Evolutionary conservation across 768 basidiomycete species (phyloP), one percentile per base, ranked within the genome.

Genomic region (Russula compacta): DNA sequence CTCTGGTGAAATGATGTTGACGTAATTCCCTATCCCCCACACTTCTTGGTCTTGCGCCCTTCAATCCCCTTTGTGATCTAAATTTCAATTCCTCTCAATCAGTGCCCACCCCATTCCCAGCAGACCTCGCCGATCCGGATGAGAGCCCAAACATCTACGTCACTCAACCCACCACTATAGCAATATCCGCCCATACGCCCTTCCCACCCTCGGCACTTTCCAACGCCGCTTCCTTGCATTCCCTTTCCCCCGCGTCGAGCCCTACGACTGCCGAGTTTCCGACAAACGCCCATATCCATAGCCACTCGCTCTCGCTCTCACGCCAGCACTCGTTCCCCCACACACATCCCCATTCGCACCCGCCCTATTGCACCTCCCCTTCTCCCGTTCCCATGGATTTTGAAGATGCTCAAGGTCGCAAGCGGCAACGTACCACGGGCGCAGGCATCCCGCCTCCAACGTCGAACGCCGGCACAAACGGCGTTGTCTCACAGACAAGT

Each of bases 91-190:
- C 17, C 80, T 66, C 78, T 81, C 0, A 24, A 51, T 38, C 61
- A 73, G 72, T 74, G 53, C 70, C 71, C 9, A 60, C 70, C 12
- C 65, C 72, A 6, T 76, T 77, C 67, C 76, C 76, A 15, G 64
- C 71, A 6, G 86, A 87, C 59, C 72, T 87, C 2, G 66, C 84
- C 8, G 84, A 86, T 15, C 46, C 66, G 14, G 69, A 69, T 24
- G 82, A 82, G 7, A 71, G 59, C 36, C 86, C 87, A 9, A 85
- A 87, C 65, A 88, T 90, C 66, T 86, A 79, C 69, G 77, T 91
- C 66, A 90, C 86, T 3, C 84, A 85, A 0, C 86, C 88, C 3
- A 73, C 74, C 0, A 61, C 60, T 24, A 77, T 79, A 3, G 69
- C 80, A 21, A 74, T 60, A 53, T 68, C 39, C 48, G 56, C 54